Evolutionary conservation across 345 rosid genomes (phyloP).

Genomic region (Salix brachista): DNA sequence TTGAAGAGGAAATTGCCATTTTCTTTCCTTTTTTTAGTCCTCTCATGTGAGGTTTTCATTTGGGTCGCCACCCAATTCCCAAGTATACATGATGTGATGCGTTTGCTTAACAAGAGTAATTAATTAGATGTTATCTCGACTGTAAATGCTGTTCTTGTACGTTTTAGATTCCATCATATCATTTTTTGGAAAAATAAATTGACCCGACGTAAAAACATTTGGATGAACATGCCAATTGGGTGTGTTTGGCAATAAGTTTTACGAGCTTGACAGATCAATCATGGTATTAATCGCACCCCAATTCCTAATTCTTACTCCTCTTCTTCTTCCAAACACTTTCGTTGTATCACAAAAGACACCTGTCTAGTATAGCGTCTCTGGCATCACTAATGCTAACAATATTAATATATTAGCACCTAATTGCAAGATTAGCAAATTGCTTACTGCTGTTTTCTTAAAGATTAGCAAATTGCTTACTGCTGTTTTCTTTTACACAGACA

Average conservation of each 20-base stretch:
- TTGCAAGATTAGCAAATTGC: too few species aligned
- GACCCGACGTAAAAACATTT: not conserved
- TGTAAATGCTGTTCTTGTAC: not conserved
- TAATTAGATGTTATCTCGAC: too few species aligned
- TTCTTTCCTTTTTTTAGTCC: not conserved
- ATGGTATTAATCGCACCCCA: not conserved
- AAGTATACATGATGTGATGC: not conserved
- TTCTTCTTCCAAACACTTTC: too few species aligned
- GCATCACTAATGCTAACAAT: too few species aligned
- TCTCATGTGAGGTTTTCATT: not conserved
- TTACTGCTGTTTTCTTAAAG: too few species aligned
- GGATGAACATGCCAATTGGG: not conserved
- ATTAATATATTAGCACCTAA: too few species aligned
- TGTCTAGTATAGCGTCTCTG: too few species aligned
- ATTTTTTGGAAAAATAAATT: not conserved
- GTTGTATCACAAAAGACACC: too few species aligned
- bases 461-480: too few species aligned
- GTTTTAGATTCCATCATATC: not conserved
- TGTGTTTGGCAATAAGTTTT: not conserved
- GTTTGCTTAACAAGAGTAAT: not conserved
- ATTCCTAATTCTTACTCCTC: not conserved
- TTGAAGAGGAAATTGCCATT: not conserved
- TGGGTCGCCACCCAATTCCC: not conserved
- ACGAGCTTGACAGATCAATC: not conserved
- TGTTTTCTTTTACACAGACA: not conserved